phyloP scores from a whole-genome alignment of 116 monocot genomes.

The Zostera marina region DNA sequence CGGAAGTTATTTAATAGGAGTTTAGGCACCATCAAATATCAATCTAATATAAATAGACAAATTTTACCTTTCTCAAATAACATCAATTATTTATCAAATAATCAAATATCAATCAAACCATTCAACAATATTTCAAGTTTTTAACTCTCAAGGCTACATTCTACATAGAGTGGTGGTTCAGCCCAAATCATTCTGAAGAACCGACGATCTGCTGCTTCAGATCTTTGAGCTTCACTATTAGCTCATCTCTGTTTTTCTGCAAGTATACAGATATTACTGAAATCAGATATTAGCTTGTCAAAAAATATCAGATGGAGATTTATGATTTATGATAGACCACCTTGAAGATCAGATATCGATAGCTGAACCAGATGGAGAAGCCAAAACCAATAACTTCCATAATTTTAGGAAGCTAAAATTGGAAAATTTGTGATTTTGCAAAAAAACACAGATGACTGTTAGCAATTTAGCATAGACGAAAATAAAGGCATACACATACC shows the following conservation, averaged over 20 bases:
- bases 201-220: slow-evolving; percentile 50
- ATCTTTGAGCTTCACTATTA: slow-evolving; percentile 39
- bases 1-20: too few species aligned
- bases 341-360: slow-evolving; percentile 72
- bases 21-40: too few species aligned
- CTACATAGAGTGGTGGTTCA: too few species aligned
- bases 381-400: slow-evolving; percentile 68
- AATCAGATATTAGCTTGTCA: neutral
- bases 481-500: slow-evolving; percentile 20
- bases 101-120: too few species aligned
- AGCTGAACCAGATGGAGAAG: slow-evolving; percentile 66
- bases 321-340: slow-evolving; percentile 6
- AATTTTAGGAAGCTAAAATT: slow-evolving; percentile 45
- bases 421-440: neutral
- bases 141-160: too few species aligned
- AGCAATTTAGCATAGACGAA: too few species aligned
- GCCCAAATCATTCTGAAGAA: slow-evolving; percentile 9
- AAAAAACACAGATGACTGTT: neutral
- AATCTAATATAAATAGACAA: too few species aligned
- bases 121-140: too few species aligned
- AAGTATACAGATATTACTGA: too few species aligned
- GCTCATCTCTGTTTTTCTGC: slow-evolving; percentile 66
- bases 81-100: too few species aligned
- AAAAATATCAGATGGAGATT: neutral
- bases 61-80: too few species aligned